These are phyloP conservation scores for Aspergillus affinis DNA, from an alignment of 495 filamentous ascomycete genomes.

Conservation along the genomic window DNA sequence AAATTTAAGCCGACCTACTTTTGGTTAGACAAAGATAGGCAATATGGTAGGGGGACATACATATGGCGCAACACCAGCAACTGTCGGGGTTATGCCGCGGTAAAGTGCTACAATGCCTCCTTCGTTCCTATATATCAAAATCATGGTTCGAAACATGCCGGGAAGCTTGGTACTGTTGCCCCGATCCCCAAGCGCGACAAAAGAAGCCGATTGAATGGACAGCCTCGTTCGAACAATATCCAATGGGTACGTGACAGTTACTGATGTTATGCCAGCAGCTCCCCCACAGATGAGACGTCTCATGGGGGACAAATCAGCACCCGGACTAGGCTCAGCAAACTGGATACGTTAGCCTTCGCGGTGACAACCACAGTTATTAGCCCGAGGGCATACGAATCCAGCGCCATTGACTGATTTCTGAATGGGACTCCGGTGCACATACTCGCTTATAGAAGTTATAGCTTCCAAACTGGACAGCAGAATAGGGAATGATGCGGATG, in stretches of 20 bases:
- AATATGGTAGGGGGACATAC: slow-evolving; percentile 50
- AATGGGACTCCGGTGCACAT: slow-evolving; percentile 27
- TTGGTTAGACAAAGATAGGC: slow-evolving; percentile 21
- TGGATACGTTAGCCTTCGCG: slow-evolving; percentile 31
- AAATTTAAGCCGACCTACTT: slow-evolving; percentile 90
- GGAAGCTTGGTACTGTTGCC: slow-evolving; percentile 61
- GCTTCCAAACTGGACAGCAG: slow-evolving; percentile 94
- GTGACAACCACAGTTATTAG: neutral
- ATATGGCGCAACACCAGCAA: slow-evolving; percentile 94
- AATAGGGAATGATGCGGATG: slow-evolving; percentile 96
- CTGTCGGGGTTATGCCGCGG: slow-evolving; percentile 87
- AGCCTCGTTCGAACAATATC: slow-evolving; percentile 95
- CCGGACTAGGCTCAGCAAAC: slow-evolving; percentile 73
- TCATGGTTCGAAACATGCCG: slow-evolving; percentile 88
- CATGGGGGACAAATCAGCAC: slow-evolving; percentile 64
- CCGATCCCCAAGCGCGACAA: slow-evolving; percentile 64
- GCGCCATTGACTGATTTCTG: neutral
- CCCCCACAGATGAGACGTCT: slow-evolving; percentile 81
- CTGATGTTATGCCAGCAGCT: slow-evolving; percentile 89
- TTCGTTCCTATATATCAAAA: slow-evolving; percentile 83
- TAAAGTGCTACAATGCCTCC: slow-evolving; percentile 84
- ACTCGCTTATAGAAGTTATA: slow-evolving; percentile 98
- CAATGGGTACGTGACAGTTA: slow-evolving; percentile 77
- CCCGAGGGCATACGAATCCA: neutral
- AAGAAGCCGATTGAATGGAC: slow-evolving; percentile 95